Percentiles rank a stretch among this genome's conserved stretches.
Evolutionary conservation across 164 flowering plant genomes (phyloP).

Genomic region (Stephania cephalantha): DNA sequence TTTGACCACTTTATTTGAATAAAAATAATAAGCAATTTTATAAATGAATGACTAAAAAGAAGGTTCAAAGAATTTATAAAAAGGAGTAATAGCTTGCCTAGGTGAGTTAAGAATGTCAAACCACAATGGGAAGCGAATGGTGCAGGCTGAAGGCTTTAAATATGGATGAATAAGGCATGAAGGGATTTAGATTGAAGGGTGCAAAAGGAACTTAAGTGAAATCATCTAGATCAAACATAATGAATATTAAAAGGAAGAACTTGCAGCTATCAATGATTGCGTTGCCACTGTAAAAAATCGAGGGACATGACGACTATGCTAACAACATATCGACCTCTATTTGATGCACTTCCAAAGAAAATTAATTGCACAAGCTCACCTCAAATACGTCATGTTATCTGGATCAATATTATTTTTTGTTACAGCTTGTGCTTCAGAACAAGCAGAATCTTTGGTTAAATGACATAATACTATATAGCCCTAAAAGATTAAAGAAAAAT

Average conservation of each 20-base stretch:
- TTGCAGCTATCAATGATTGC: neutral
- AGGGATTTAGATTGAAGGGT: neutral
- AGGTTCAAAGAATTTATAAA: neutral
- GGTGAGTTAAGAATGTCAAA: neutral
- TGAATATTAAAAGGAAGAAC: neutral
- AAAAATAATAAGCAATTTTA: no score
- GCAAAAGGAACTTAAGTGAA: neutral
- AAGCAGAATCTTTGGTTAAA: constrained; percentile 3
- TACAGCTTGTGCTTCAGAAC: constrained; percentile 18
- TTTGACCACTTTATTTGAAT: neutral
- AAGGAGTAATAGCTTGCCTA: neutral
- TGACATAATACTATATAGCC: neutral
- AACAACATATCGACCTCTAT: neutral
- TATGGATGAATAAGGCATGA: neutral
- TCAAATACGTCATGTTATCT: constrained; percentile 36
- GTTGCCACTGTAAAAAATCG: neutral
- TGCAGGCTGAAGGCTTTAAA: neutral
- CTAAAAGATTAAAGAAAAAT: constrained; percentile 1
- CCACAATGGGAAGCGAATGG: neutral
- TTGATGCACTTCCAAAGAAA: neutral
- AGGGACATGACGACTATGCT: neutral
- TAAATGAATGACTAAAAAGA: no score
- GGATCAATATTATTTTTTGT: constrained; percentile 34
- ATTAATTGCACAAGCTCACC: constrained; percentile 16
- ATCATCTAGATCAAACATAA: neutral